Conservation (phyloP, 2,329 filamentous ascomycete species). For the Huntiella decipiens region DNA sequence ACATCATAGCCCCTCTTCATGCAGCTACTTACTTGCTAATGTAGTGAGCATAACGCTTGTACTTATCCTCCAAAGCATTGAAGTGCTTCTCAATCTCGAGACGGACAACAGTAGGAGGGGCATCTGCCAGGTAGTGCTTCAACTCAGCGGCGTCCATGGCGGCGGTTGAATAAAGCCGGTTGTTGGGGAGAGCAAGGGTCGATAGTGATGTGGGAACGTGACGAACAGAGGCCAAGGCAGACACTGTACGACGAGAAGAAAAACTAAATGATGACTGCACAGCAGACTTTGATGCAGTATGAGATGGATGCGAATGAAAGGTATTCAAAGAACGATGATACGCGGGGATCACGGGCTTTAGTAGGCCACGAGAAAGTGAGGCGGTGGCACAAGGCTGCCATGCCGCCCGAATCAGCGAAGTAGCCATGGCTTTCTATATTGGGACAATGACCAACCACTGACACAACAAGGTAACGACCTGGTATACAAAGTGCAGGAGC, state of each 20-base stretch:
- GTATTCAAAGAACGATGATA: constrained; percentile 2
- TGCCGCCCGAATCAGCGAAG: constrained; percentile 3
- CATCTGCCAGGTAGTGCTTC: constrained; percentile 73
- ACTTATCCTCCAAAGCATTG: constrained; percentile 50
- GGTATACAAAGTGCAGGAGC: no score
- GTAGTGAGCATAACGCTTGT: constrained; percentile 83
- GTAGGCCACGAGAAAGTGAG: constrained; percentile 3
- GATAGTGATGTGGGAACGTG: not conserved
- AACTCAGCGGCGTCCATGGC: constrained; percentile 42
- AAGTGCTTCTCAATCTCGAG: constrained; percentile 90
- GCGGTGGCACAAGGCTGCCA: constrained; percentile 10
- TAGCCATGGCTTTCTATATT: constrained; percentile 5
- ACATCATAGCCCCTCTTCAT: not conserved
- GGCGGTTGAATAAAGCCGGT: constrained; percentile 17
- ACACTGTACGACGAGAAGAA: not conserved
- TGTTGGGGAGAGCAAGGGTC: constrained; percentile 1
- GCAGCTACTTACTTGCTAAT: constrained; percentile 47
- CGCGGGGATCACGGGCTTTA: constrained; percentile 4
- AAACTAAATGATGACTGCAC: not conserved
- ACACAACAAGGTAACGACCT: no score
- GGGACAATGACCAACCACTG: not conserved
- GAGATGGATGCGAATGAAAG: constrained; percentile 3
- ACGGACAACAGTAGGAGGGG: constrained; percentile 70
- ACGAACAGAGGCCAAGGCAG: not conserved
- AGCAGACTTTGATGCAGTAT: not conserved